These are phyloP conservation scores for Cystobasidium slooffiae DNA, from an alignment of 1,284 basidiomycete genomes.

Conservation along the genomic window DNA sequence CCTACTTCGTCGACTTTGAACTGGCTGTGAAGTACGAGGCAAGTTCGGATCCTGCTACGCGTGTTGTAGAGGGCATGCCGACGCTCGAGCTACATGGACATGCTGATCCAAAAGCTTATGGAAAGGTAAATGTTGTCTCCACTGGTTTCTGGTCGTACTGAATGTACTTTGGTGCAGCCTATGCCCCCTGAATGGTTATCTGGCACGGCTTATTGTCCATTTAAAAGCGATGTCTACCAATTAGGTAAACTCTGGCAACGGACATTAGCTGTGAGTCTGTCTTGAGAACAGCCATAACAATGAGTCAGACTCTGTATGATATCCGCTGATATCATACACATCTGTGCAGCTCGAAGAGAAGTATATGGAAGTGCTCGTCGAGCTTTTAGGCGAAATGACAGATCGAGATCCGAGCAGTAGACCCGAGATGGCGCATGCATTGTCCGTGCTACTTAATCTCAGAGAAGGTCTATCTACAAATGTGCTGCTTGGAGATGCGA, in stretches of 20 bases:
- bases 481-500: too few species aligned
- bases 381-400: neutral
- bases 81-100: neutral
- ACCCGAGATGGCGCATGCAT: neutral
- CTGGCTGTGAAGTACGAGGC: neutral
- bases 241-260: neutral
- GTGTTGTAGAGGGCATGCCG: neutral
- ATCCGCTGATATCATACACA: neutral
- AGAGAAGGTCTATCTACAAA: too few species aligned
- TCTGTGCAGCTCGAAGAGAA: neutral
- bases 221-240: slow-evolving; percentile 4
- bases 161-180: neutral
- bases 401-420: neutral
- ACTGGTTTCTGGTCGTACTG: neutral
- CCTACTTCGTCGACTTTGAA: slow-evolving; percentile 9
- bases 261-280: neutral
- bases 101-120: neutral
- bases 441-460: neutral
- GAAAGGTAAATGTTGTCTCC: neutral
- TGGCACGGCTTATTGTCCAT: neutral
- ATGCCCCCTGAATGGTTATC: neutral
- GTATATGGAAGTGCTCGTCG: neutral
- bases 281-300: neutral
- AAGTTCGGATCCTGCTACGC: neutral
- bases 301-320: neutral